phyloP scores from a whole-genome alignment of 768 basidiomycete genomes.

The Termitomyces sp. region DNA sequence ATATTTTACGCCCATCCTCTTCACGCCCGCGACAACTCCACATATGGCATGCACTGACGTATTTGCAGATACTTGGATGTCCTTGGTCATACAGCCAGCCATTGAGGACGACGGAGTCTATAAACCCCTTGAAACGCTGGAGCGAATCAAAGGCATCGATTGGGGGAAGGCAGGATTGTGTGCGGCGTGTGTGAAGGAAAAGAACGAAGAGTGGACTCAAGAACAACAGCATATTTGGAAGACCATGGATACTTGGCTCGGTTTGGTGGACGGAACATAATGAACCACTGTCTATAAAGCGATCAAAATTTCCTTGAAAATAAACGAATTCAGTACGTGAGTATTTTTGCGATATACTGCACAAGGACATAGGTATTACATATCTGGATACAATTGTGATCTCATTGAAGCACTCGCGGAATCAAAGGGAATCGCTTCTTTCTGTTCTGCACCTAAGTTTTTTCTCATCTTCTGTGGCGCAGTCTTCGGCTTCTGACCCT shows the following conservation, averaged over 20 bases:
- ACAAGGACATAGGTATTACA: neutral
- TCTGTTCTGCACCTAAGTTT: too few species aligned
- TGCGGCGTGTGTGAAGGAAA: constrained; percentile 51
- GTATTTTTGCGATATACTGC: neutral
- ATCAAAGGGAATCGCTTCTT: too few species aligned
- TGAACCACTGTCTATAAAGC: neutral
- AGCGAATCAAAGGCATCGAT: constrained; percentile 51
- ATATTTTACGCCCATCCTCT: constrained; percentile 69
- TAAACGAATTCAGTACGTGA: too few species aligned
- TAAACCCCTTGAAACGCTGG: constrained; percentile 69
- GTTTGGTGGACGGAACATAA: neutral
- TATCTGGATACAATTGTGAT: too few species aligned
- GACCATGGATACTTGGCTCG: constrained; percentile 58
- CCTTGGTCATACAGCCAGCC: constrained; percentile 64
- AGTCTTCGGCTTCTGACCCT: too few species aligned
- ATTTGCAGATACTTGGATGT: constrained; percentile 72
- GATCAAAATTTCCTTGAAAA: neutral
- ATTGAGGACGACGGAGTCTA: constrained; percentile 60
- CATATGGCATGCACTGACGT: constrained; percentile 76
- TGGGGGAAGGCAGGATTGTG: constrained; percentile 64
- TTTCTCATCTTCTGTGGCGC: too few species aligned
- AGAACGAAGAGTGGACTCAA: constrained; percentile 61
- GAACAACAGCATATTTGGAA: constrained; percentile 61
- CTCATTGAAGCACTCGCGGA: too few species aligned
- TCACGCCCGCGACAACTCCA: constrained; percentile 63